Evolutionary conservation across 805 yeast genomes (phyloP).

Genomic region (Schwanniomyces sp.): DNA sequence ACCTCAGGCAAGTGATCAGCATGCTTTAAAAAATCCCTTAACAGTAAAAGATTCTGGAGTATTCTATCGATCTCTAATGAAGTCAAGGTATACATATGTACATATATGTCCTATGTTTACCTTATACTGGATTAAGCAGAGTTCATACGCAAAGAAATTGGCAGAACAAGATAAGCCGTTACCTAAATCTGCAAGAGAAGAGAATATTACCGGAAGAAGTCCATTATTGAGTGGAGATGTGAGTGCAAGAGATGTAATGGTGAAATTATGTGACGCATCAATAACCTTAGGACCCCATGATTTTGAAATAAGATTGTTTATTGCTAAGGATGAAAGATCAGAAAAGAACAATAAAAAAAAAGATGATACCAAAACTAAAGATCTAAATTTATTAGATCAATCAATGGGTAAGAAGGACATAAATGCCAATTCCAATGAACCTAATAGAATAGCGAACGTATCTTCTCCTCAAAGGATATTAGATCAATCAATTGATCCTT

Average conservation of each 20-base stretch:
- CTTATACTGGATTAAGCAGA: constrained; percentile 76
- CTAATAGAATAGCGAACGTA: too few relatives aligned
- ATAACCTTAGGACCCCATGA: constrained; percentile 80
- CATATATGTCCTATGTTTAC: constrained; percentile 72
- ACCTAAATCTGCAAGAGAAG: constrained; percentile 20
- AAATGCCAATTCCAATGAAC: background rate
- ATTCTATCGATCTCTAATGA: constrained; percentile 65
- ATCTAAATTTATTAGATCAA: background rate
- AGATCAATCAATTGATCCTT: too few relatives aligned
- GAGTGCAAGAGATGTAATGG: constrained; percentile 81
- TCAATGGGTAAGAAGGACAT: background rate
- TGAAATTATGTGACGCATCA: constrained; percentile 76
- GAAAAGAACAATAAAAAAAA: constrained; percentile 45
- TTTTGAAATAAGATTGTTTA: constrained; percentile 74
- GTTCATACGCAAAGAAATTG: constrained; percentile 50
- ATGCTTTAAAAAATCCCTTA: constrained; percentile 61
- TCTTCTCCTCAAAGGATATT: too few relatives aligned
- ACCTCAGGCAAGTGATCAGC: constrained; percentile 60
- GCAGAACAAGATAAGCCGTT: constrained; percentile 40
- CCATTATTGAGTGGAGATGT: constrained; percentile 40
- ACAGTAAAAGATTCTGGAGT: constrained; percentile 73
- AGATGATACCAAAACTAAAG: constrained; percentile 14
- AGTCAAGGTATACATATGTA: constrained; percentile 59
- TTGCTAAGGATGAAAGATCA: constrained; percentile 77
- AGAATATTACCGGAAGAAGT: constrained; percentile 19